These are phyloP conservation scores for Backusella mclennaniae DNA, from an alignment of 192 early-diverging fungal genomes.

Conservation along the genomic window DNA sequence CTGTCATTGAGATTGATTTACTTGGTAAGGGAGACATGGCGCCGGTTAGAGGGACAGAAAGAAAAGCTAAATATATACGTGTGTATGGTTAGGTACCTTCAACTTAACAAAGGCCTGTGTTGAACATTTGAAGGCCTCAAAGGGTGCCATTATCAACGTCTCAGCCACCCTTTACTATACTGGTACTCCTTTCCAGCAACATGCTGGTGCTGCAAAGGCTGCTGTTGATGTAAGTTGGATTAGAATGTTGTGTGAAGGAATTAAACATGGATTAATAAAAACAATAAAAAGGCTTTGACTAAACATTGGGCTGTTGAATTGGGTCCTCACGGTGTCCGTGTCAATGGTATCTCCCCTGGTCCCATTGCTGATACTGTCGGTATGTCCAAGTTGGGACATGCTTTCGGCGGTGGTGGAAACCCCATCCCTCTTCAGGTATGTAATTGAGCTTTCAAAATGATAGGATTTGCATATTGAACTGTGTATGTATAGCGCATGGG, in stretches of 20 bases:
- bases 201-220: conserved; percentile 33
- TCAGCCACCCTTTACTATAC: conserved; percentile 66
- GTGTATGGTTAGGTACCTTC: conserved; percentile 66
- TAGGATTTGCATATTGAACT: not conserved
- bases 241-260: not conserved
- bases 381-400: conserved; percentile 5
- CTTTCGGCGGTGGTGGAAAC: not conserved
- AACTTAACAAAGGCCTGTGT: conserved; percentile 72
- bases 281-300: conserved; percentile 54
- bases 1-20: conserved; percentile 57
- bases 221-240: conserved; percentile 31
- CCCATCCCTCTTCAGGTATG: conserved; percentile 28
- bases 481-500: conserved; percentile 35
- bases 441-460: not conserved
- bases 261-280: conserved; percentile 21
- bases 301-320: conserved; percentile 66
- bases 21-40: conserved; percentile 19
- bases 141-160: conserved; percentile 67
- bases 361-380: conserved; percentile 24
- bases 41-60: not conserved
- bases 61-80: not conserved
- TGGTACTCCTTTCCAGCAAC: conserved; percentile 44
- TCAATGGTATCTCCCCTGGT: conserved; percentile 11
- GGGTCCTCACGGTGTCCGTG: conserved; percentile 69
- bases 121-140: conserved; percentile 61